phyloP scores from a whole-genome alignment of 495 filamentous ascomycete species.

The Podospora fimiseda region DNA sequence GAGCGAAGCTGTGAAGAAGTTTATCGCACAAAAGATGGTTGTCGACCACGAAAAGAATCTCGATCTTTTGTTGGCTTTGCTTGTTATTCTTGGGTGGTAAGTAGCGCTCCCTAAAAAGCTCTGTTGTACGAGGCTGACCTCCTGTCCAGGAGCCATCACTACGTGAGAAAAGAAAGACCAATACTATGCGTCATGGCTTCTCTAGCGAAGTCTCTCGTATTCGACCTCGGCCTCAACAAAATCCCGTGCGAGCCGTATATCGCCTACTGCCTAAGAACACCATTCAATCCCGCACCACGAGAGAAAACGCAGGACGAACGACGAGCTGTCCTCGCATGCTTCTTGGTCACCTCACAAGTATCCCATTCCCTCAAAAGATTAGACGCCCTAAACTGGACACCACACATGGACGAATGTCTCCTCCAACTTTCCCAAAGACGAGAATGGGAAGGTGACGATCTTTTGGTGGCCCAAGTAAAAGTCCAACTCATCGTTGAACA shows the following conservation, averaged over 20 bases:
- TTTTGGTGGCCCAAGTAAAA: conserved; percentile 41
- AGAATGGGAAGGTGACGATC: conserved; percentile 45
- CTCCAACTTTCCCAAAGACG: conserved; percentile 35
- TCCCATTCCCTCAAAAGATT: conserved; percentile 35
- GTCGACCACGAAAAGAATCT: conserved; percentile 44
- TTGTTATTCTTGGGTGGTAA: conserved; percentile 44
- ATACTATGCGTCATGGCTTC: conserved; percentile 40
- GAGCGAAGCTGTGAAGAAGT: conserved; percentile 32
- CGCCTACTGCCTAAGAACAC: conserved; percentile 9
- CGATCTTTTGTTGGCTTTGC: conserved; percentile 50
- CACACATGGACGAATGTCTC: conserved; percentile 49
- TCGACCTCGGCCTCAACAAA: conserved; percentile 52
- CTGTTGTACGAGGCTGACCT: background rate
- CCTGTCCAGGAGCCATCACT: conserved; percentile 11
- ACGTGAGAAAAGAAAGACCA: conserved; percentile 26
- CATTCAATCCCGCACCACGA: conserved; percentile 9
- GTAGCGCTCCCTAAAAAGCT: background rate
- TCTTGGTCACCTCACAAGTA: conserved; percentile 43
- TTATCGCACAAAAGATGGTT: conserved; percentile 42
- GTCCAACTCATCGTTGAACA: conserved; percentile 30
- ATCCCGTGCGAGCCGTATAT: conserved; percentile 24
- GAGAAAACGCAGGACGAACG: conserved; percentile 46
- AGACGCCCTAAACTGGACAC: conserved; percentile 44
- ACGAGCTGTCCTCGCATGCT: conserved; percentile 49
- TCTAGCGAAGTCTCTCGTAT: conserved; percentile 46